Base-by-base conservation (phyloP, 495 filamentous ascomycete genomes). In the Penicillium subrubescens region DNA sequence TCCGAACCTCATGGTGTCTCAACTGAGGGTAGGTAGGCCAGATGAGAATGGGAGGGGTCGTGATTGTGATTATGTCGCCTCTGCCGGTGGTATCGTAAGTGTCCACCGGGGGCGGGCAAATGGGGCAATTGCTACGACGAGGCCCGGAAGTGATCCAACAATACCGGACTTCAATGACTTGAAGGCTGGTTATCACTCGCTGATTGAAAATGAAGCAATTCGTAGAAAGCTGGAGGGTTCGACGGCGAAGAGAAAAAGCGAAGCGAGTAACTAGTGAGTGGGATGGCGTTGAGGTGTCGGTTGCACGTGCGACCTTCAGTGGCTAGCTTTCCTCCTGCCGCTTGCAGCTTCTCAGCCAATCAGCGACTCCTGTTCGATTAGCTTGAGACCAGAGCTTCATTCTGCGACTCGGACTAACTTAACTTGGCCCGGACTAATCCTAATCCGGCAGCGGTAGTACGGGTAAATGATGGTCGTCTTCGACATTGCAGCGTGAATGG, bases 1-100 rank as follows among this genome's bases (percentile, higher is more conserved):
- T 46, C 94, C 95, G 82, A 97, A 99, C 63, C 91, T 89, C 95
- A 99, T 99, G 55, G 37, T 86, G 70, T n/a, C 23, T 71, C 61
- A 61, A 27, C 17, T 35, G 17, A 25, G 55, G 60, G 35, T 25
- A 37, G 35, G 17, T 44, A 17, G 56, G 21, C 34, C 14, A 46
- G 51, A 43, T 62, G 23, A 35, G 27, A 63, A 59, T 56, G 53
- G 19, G 23, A 67, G 19, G 54, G 25, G 57, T 59, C 35, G 44
- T 44, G 59, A 23, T 33, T 43, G 56, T 7, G 15, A 23, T 35
- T 56, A 51, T 62, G 60, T 56, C 56, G 60, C 60, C 34, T 54
- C 2, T 37, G 39, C 19, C 8, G 19, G 37, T 43, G 23, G 35
- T 58, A 15, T 58, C 23, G n/a, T 1, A 8, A 31, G 11, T 52